Conservation (phyloP, 345 rosid genomes). For the Conringia planisiliqua region DNA sequence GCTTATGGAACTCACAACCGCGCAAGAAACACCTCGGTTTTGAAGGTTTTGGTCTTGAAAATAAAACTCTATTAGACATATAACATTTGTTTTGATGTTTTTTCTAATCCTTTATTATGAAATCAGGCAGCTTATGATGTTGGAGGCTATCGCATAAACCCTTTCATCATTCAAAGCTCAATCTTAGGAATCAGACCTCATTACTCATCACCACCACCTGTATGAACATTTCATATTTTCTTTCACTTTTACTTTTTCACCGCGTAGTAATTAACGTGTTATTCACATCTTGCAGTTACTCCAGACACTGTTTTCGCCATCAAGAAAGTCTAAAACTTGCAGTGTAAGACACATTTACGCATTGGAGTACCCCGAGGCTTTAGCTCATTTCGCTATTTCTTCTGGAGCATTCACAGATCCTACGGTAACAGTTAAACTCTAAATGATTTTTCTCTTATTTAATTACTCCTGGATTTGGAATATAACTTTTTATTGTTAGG, state of each 20-base stretch:
- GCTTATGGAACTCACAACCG: slow-evolving; percentile 64
- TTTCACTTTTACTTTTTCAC: neutral
- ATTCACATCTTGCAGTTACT: slow-evolving; percentile 54
- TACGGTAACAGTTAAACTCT: slow-evolving; percentile 36
- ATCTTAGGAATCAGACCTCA: slow-evolving; percentile 72
- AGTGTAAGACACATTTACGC: slow-evolving; percentile 58
- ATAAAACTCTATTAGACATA: neutral
- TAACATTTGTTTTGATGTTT: neutral
- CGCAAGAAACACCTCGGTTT: slow-evolving; percentile 46
- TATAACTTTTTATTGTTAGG: slow-evolving; percentile 34
- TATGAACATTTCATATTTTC: slow-evolving; percentile 25
- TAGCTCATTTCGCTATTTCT: slow-evolving; percentile 79
- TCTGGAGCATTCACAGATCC: slow-evolving; percentile 78
- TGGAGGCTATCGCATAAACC: slow-evolving; percentile 65
- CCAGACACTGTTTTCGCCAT: slow-evolving; percentile 69
- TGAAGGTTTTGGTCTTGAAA: slow-evolving; percentile 44
- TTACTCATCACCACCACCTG: slow-evolving; percentile 50
- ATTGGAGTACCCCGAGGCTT: slow-evolving; percentile 75
- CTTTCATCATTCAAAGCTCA: slow-evolving; percentile 58
- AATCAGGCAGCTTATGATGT: slow-evolving; percentile 75
- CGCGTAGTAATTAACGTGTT: neutral
- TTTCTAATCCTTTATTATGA: neutral
- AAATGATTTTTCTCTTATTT: neutral
- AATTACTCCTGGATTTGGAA: neutral
- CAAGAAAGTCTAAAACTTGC: slow-evolving; percentile 55